These are phyloP conservation scores for Aspergillus melleus DNA, from an alignment of 2,329 filamentous ascomycete genomes.

Conservation along the genomic window DNA sequence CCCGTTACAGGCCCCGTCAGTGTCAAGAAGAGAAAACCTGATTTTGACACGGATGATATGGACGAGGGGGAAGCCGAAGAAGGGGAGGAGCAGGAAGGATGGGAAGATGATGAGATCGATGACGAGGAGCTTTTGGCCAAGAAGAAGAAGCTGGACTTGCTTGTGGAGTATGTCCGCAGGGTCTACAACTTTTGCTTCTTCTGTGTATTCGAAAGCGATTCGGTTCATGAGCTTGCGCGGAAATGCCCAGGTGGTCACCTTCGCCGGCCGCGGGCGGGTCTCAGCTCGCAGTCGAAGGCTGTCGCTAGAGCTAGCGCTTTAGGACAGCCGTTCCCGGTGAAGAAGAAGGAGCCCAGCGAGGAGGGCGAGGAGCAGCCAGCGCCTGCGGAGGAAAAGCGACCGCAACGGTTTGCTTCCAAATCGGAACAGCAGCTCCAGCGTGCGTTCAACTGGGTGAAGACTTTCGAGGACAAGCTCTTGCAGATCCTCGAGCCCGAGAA, in stretches of 20 bases:
- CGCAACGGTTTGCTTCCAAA: constrained; percentile 69
- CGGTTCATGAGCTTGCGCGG: constrained; percentile 88
- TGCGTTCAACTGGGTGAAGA: constrained; percentile 98
- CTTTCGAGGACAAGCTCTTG: constrained; percentile 93
- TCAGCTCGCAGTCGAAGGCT: constrained; percentile 78
- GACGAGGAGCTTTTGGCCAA: constrained; percentile 85
- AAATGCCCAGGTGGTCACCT: constrained; percentile 98
- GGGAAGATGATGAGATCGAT: constrained; percentile 70
- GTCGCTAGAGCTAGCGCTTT: constrained; percentile 82
- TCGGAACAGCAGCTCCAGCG: constrained; percentile 88
- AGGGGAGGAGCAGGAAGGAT: constrained; percentile 74
- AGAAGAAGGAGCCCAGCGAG: constrained; percentile 67
- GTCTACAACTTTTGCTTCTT: constrained; percentile 99
- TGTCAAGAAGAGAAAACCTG: constrained; percentile 59
- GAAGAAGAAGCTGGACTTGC: constrained; percentile 94
- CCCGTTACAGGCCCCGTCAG: constrained; percentile 43
- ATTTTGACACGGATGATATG: constrained; percentile 38
- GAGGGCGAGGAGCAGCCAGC: constrained; percentile 66
- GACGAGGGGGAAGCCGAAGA: constrained; percentile 69
- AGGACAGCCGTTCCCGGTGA: constrained; percentile 80
- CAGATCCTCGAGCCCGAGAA: constrained; percentile 89
- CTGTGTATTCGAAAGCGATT: constrained; percentile 98
- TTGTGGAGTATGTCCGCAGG: constrained; percentile 93
- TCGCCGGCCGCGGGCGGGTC: constrained; percentile 80
- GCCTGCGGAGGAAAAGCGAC: constrained; percentile 71